A percentile compares a stretch with the other conserved stretches of the same genome.
These are phyloP conservation scores for Coemansia sp. DNA, from an alignment of 192 early-diverging fungal species.

Conservation along the genomic window DNA sequence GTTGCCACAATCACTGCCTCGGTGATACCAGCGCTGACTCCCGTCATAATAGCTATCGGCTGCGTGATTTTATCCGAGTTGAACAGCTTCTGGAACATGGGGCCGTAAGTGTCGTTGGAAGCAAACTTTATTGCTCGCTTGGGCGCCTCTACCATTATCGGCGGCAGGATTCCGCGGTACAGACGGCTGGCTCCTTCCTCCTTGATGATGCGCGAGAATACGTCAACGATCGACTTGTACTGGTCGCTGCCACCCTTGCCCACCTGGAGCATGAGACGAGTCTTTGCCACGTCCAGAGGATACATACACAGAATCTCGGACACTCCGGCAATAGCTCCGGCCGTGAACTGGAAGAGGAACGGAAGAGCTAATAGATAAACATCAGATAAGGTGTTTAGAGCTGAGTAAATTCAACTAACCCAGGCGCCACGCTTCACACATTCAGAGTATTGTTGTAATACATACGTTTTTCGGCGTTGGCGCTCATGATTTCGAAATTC, in stretches of 20 bases:
- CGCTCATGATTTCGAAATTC: constrained; percentile 16
- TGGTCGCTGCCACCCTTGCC: constrained; percentile 56
- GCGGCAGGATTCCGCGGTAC: constrained; percentile 94
- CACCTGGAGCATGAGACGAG: constrained; percentile 86
- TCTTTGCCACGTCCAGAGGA: constrained; percentile 95
- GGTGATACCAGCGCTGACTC: constrained; percentile 87
- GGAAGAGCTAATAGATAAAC: constrained; percentile 60
- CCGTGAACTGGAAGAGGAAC: constrained; percentile 76
- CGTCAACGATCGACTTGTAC: constrained; percentile 66
- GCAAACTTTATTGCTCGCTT: constrained; percentile 98
- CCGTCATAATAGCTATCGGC: constrained; percentile 77
- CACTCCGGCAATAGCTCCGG: constrained; percentile 78
- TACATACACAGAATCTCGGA: constrained; percentile 96
- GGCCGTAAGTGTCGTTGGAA: constrained; percentile 85
- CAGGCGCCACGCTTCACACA: background rate
- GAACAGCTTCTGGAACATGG: constrained; percentile 69
- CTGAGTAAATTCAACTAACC: background rate
- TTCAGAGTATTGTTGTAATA: background rate
- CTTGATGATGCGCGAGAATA: constrained; percentile 66
- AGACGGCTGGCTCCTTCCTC: constrained; percentile 69
- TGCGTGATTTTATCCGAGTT: constrained; percentile 74
- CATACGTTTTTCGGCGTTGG: constrained; percentile 12
- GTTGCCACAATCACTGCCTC: constrained; percentile 90
- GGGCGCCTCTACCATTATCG: constrained; percentile 96
- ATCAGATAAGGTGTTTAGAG: background rate